Evolutionary conservation across 148 eudicot genomes (phyloP), one percentile per base, ranked within the genome.

Genomic region (Polygonum maritimum): DNA sequence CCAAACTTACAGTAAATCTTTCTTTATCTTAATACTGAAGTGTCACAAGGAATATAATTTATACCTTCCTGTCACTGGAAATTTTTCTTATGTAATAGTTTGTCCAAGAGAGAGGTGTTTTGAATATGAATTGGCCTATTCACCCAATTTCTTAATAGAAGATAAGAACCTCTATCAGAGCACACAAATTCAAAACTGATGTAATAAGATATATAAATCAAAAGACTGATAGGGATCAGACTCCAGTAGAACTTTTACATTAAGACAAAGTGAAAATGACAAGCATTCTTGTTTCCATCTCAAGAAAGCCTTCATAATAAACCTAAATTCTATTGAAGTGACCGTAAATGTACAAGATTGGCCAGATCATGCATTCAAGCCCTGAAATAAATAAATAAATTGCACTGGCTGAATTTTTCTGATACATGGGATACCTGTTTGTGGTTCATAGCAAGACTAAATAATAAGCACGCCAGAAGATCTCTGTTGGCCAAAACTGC

Each of bases 361-460:
- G 16, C 48, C 41, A 39, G 19, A 71, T 67, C 44, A 70, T 70
- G 18, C 58, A 15, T 14, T 47, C 60, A 74, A 48, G 26, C 52
- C 39, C 40, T 48, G 33, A 49, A 54, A 74, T 12, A 74, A 74
- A 74, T 13, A 74, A 22, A 2, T 58, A 6, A 75, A 72, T 48
- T 52, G 12, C 41, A 31, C 3, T 36, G 33, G 33, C 33, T 0
- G 54, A 15, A 79, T 19, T 44, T 67, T 36, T 1, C 19, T 5
- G 67, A 22, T 60, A 26, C 14, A 22, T 75, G 75, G 36, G 14
- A 73, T 72, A 94, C 98, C 96, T 90, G 98, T 79, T 94, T 94
- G 82, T 94, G 97, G 86, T 90, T 94, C 78, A 94, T 85, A 75
- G 97, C 93, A 65, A 85, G 86, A 78, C 86, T 70, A 79, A 92